These are phyloP conservation scores for Amylocarpus encephaloides DNA, from an alignment of 2,329 filamentous ascomycete species.

Conservation along the genomic window DNA sequence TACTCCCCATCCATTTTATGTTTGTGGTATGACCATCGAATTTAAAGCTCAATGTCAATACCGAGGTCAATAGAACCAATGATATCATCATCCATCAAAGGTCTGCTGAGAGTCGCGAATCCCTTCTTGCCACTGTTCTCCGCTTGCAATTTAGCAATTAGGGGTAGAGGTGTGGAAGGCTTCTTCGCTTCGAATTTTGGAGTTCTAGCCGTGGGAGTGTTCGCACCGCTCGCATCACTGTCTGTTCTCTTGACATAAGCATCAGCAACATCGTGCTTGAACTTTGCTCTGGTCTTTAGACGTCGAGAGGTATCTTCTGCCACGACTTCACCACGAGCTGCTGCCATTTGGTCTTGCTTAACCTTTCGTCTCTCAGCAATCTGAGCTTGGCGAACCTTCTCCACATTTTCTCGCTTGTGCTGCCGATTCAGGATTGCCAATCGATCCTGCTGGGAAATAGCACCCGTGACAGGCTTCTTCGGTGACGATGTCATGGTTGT, in stretches of 20 bases:
- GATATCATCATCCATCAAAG: constrained; percentile 84
- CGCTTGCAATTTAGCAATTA: constrained; percentile 38
- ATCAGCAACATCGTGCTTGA: constrained; percentile 57
- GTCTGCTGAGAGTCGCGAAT: constrained; percentile 65
- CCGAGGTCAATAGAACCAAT: constrained; percentile 84
- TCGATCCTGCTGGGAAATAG: constrained; percentile 67
- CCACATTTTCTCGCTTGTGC: constrained; percentile 78
- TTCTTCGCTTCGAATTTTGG: constrained; percentile 42
- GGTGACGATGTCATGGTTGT: constrained; percentile 53
- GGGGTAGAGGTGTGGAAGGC: constrained; percentile 38
- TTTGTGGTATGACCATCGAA: background rate
- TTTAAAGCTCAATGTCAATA: constrained; percentile 67
- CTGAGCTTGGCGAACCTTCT: constrained; percentile 85
- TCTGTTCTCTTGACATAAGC: constrained; percentile 40
- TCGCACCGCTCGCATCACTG: constrained; percentile 44
- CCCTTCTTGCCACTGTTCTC: constrained; percentile 44
- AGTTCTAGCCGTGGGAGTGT: constrained; percentile 40
- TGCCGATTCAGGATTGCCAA: constrained; percentile 76
- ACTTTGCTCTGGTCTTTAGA: constrained; percentile 61
- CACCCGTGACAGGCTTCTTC: constrained; percentile 43
- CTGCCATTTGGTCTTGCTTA: constrained; percentile 53
- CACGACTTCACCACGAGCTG: constrained; percentile 57
- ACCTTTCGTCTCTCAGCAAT: constrained; percentile 67
- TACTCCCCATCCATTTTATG: background rate
- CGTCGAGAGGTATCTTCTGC: constrained; percentile 54